A percentile compares a stretch with the other conserved stretches of the same genome.
Evolutionary conservation across 1,284 basidiomycete genomes (phyloP).

Genomic region (Calocybe gambosa): DNA sequence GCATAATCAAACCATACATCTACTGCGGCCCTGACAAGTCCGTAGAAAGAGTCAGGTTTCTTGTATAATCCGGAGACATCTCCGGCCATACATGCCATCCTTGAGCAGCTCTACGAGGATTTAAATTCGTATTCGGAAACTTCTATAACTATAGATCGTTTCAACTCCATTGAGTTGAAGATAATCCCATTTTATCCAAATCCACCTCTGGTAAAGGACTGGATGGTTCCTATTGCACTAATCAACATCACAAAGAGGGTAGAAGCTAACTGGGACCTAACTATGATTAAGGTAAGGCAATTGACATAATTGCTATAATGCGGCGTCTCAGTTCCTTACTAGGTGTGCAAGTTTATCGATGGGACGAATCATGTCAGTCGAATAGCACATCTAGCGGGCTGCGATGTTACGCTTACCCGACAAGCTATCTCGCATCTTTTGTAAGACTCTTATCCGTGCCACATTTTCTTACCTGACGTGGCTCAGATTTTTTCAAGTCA

Average conservation of each 20-base stretch:
- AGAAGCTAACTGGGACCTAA: constrained; percentile 95
- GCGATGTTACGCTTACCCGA: constrained; percentile 78
- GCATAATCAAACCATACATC: constrained; percentile 21
- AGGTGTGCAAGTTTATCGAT: constrained; percentile 81
- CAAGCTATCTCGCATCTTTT: constrained; percentile 90
- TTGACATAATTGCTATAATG: constrained; percentile 7
- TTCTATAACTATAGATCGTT: constrained; percentile 81
- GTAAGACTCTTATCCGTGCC: constrained; percentile 37
- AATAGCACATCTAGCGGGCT: constrained; percentile 90
- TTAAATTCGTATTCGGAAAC: constrained; percentile 96
- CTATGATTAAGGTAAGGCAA: constrained; percentile 69
- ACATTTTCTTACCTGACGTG: constrained; percentile 1
- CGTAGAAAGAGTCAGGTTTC: constrained; percentile 84
- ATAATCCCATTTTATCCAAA: constrained; percentile 97
- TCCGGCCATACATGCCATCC: constrained; percentile 74
- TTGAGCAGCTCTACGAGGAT: constrained; percentile 97
- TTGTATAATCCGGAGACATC: constrained; percentile 73
- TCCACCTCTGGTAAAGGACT: constrained; percentile 84
- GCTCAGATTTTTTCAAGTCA: constrained; percentile 86
- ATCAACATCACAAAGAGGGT: constrained; percentile 78
- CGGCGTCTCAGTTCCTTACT: neutral
- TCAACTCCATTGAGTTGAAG: constrained; percentile 91
- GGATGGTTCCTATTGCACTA: constrained; percentile 92
- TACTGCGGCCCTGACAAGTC: constrained; percentile 1
- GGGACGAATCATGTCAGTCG: constrained; percentile 88